A percentile compares a stretch with the other conserved stretches of the same genome.
Evolutionary conservation across 106 monocot genomes (phyloP).

Genomic region (Apostasia ramifera): DNA sequence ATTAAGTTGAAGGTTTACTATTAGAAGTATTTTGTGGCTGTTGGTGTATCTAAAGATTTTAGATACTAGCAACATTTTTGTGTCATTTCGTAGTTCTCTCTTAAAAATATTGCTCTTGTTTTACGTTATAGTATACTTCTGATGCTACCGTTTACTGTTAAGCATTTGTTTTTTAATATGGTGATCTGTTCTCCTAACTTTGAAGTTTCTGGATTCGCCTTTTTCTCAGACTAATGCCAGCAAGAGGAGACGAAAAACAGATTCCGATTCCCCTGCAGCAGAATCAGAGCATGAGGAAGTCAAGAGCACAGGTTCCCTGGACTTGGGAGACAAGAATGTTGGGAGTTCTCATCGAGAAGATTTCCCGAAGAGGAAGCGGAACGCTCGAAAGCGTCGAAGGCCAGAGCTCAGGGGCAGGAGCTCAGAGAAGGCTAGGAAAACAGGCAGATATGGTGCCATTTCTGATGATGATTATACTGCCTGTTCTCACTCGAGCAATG

Average conservation of each 20-base stretch:
- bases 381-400: slow-evolving; percentile 43
- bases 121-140: not conserved
- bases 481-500: slow-evolving; percentile 41
- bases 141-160: too few relatives aligned
- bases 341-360: slow-evolving; percentile 37
- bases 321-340: slow-evolving; percentile 14
- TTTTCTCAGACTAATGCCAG: slow-evolving; percentile 51
- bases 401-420: slow-evolving; percentile 21
- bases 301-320: slow-evolving; percentile 12
- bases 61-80: not conserved
- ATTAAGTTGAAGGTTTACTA: too few relatives aligned
- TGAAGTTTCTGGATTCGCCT: not conserved
- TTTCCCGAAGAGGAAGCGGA: slow-evolving; percentile 52
- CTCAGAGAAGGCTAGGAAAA: slow-evolving; percentile 27
- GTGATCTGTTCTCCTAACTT: not conserved
- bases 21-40: too few relatives aligned
- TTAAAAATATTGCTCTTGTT: not conserved
- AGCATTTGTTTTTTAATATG: not conserved
- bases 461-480: slow-evolving; percentile 31
- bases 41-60: too few relatives aligned
- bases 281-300: slow-evolving; percentile 34
- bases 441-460: slow-evolving; percentile 1
- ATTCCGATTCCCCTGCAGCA: slow-evolving; percentile 9
- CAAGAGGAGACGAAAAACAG: slow-evolving; percentile 40
- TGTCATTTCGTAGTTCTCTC: not conserved